Percentiles rank a stretch among this genome's conserved stretches.
Conservation (phyloP, 75 land plant species). For the Larix kaempferi region DNA sequence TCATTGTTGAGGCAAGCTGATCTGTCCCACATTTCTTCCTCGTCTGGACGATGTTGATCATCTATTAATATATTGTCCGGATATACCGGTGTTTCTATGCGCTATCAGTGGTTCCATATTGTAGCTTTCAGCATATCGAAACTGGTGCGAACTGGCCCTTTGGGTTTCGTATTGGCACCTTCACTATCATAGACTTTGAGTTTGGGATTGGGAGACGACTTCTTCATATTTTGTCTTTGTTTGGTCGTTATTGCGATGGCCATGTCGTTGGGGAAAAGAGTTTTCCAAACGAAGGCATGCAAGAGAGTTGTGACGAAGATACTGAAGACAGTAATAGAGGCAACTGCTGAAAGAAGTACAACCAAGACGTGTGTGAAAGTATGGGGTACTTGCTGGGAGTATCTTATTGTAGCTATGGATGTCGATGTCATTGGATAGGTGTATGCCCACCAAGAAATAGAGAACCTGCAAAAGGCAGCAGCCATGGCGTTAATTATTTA, state of each 20-base stretch:
- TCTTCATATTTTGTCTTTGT: background rate
- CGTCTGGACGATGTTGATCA: background rate
- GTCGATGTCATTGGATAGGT: conserved; percentile 96
- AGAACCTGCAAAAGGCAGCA: conserved; percentile 64
- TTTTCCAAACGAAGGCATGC: conserved; percentile 58
- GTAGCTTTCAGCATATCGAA: background rate
- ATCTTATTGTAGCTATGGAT: conserved; percentile 73
- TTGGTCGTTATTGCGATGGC: conserved; percentile 69
- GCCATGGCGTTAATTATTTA: background rate
- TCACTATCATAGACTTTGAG: no score
- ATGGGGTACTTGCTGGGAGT: conserved; percentile 55
- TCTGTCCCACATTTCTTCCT: background rate
- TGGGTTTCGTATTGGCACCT: background rate
- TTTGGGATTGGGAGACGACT: background rate
- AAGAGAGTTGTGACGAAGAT: conserved; percentile 58
- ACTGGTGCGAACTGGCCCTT: background rate
- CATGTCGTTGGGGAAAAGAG: conserved; percentile 81
- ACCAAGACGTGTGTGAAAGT: conserved; percentile 60
- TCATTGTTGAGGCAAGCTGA: background rate
- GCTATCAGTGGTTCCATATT: background rate
- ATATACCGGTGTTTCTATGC: background rate
- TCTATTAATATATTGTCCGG: background rate
- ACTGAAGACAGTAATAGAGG: conserved; percentile 61
- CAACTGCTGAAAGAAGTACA: conserved; percentile 56
- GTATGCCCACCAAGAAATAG: conserved; percentile 98